These are phyloP conservation scores for Ganoderma multipileum DNA, from an alignment of 1,284 basidiomycete genomes.

Conservation along the genomic window DNA sequence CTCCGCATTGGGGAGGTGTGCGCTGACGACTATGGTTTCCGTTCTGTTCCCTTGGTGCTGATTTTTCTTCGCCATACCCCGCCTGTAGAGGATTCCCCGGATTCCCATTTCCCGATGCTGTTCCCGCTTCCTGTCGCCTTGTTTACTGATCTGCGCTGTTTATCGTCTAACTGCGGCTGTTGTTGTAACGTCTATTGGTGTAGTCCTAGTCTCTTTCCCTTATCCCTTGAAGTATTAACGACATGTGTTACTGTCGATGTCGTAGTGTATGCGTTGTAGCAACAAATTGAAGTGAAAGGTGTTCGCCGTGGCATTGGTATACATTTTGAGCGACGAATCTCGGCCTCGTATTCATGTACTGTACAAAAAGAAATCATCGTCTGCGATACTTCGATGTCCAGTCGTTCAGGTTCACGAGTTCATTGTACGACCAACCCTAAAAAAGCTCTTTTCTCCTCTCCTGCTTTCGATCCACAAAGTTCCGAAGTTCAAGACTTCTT, in stretches of 20 bases:
- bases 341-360: not conserved
- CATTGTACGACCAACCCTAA: not conserved
- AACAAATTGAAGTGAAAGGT: not conserved
- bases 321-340: not conserved
- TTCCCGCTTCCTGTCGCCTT: not conserved
- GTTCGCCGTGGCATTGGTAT: not conserved
- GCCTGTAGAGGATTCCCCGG: constrained; percentile 4
- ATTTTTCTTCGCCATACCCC: constrained; percentile 4
- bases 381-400: not conserved
- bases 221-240: not conserved
- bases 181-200: constrained; percentile 24
- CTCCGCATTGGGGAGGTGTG: not conserved
- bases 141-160: constrained; percentile 3
- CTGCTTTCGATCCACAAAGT: too few species aligned
- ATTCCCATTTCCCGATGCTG: not conserved
- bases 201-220: constrained; percentile 18
- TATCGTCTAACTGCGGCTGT: constrained; percentile 18
- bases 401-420: not conserved
- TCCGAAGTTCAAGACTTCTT: not conserved
- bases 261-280: not conserved
- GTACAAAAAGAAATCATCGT: not conserved
- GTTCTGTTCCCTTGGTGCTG: not conserved
- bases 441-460: not conserved
- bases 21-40: not conserved
- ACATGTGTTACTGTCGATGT: not conserved